A percentile compares a stretch with the other conserved stretches of the same genome.
phyloP scores from a whole-genome alignment of 768 basidiomycete genomes.

The Neoboletus subvelutipes region DNA sequence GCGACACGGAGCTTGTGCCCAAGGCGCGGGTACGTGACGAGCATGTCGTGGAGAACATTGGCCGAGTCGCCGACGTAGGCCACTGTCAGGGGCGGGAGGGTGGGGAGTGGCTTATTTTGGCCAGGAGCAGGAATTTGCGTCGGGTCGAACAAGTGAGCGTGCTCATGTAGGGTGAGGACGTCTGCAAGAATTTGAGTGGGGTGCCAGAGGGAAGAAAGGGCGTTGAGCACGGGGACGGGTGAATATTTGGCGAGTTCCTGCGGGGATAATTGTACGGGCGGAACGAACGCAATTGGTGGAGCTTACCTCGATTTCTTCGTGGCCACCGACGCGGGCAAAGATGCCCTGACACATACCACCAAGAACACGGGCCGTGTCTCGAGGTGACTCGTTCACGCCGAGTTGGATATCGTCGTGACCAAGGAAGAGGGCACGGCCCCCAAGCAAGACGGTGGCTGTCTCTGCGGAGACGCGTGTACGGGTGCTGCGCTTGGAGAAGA shows the following conservation, averaged over 20 bases:
- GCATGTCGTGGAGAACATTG: slow-evolving; percentile 96
- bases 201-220: slow-evolving; percentile 93
- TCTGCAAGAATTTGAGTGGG: slow-evolving; percentile 96
- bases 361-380: slow-evolving; percentile 86
- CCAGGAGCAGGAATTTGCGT: slow-evolving; percentile 13
- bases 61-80: slow-evolving; percentile 94
- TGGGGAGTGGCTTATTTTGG: slow-evolving; percentile 38
- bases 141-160: slow-evolving; percentile 53
- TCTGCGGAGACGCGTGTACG: slow-evolving; percentile 89
- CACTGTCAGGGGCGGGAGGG: slow-evolving; percentile 77
- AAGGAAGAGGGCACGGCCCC: slow-evolving; percentile 88
- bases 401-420: slow-evolving; percentile 91
- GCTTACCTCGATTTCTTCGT: slow-evolving; percentile 87
- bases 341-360: slow-evolving; percentile 96
- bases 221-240: slow-evolving; percentile 93
- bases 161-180: slow-evolving; percentile 84
- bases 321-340: slow-evolving; percentile 92
- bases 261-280: neutral
- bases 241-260: slow-evolving; percentile 91
- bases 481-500: slow-evolving; percentile 93
- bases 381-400: slow-evolving; percentile 86
- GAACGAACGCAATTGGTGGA: neutral
- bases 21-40: slow-evolving; percentile 89
- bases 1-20: slow-evolving; percentile 88
- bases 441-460: slow-evolving; percentile 74